Percentiles rank a stretch among this genome's conserved stretches.
Evolutionary conservation across 139 green algal genomes (phyloP).

Genomic region (Closterium sp.): DNA sequence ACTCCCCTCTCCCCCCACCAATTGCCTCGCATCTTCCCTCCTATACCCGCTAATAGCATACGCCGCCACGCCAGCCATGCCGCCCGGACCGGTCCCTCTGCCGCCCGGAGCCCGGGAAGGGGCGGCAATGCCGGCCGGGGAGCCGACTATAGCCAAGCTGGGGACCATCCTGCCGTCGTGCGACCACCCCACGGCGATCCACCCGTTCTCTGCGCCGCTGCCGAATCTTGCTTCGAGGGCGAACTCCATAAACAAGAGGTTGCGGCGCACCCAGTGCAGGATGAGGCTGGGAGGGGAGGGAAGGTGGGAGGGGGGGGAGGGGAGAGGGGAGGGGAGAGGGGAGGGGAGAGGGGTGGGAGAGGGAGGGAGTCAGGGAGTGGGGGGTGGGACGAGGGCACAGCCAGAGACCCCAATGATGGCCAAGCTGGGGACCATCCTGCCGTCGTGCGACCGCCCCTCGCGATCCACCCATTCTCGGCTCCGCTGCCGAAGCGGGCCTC

Average conservation of each 20-base stretch:
- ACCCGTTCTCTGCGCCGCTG: background rate
- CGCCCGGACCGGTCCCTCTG: background rate
- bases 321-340: too few species aligned
- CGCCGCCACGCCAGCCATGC: background rate
- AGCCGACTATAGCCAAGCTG: background rate
- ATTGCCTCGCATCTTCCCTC: background rate
- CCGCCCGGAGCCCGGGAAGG: background rate
- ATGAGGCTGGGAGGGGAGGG: background rate
- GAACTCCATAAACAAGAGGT: background rate
- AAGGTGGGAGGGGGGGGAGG: background rate
- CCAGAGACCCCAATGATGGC: too few species aligned
- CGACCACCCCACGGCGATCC: background rate
- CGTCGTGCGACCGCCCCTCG: too few species aligned
- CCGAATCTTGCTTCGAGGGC: background rate
- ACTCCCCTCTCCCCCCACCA: background rate
- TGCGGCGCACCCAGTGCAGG: background rate
- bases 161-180: background rate
- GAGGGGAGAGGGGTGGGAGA: too few species aligned
- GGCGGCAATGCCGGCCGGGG: background rate
- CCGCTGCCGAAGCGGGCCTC: too few species aligned
- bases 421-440: too few species aligned
- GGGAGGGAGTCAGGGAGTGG: too few species aligned
- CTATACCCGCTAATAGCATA: background rate
- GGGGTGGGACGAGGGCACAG: too few species aligned
- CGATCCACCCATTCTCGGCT: too few species aligned